Base-by-base conservation (phyloP, 108 stramenopile species). In the Conticribra guillardii region DNA sequence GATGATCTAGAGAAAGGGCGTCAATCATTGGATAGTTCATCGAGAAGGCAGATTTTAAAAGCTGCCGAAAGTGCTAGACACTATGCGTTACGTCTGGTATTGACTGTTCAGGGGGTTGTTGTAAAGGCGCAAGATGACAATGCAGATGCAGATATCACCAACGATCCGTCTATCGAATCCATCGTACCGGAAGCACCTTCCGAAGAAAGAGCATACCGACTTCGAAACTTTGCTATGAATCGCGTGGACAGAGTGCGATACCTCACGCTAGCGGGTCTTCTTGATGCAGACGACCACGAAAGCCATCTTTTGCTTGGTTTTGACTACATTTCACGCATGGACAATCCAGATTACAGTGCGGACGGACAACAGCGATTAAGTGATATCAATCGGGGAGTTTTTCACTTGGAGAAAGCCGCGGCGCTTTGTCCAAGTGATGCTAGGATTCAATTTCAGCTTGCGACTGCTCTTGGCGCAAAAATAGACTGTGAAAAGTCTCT, bases 271-370 rank as follows among this genome's bases (percentile, higher is more conserved):
- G 76, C 76, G 11, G 76, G 76, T 33, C 62, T 77, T 2, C 60
- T 77, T 60, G 76, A 77, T 33, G 52, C 55, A 17, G 45, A 57
- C 46, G 76, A 77, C 49, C 67, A 70, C 30, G 76, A 77, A 57
- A 77, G 55, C 18, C 76, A 77, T 18, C 53, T 77, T 2, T 77
- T 68, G 76, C 41, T 77, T 19, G 76, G 76, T 1, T 77, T 70
- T 58, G 64, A 77, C 37, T 77, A 77, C 48, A 63, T 64, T 19
- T 32, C 69, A 45, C 63, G 76, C 16, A 53, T 69, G 3, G 66
- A 67, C 51, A 59, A 70, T 45, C 64, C 69, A 17, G 76, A 77
- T 7, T 47, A 77, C 52, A 27, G 49, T 5, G 69, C 50, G 14
- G 69, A 64, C 30, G 21, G 52, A 4, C 29, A 41, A 18, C 68